phyloP scores from a whole-genome alignment of 2,329 filamentous ascomycete genomes.

The Cercospora janseana region DNA sequence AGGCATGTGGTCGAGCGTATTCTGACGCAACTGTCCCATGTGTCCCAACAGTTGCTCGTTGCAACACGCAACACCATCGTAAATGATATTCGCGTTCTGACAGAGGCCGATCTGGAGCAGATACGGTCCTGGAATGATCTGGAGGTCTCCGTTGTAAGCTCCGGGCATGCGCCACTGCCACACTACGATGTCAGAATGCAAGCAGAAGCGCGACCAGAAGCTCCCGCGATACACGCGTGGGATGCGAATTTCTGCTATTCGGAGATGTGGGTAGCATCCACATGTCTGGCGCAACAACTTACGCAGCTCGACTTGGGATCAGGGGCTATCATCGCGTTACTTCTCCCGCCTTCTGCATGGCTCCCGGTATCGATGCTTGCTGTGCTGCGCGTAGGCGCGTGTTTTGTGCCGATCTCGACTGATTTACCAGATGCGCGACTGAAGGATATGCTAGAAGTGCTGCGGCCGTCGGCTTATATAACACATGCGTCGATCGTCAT shows the following conservation, averaged over 20 bases:
- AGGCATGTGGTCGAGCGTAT: background rate
- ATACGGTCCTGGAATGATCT: slow-evolving; percentile 7
- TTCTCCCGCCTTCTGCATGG: slow-evolving; percentile 32
- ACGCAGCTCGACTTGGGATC: slow-evolving; percentile 8
- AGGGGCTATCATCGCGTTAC: slow-evolving; percentile 23
- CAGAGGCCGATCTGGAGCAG: slow-evolving; percentile 3
- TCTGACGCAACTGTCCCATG: slow-evolving; percentile 1
- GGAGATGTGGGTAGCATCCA: slow-evolving; percentile 27
- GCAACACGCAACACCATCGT: background rate
- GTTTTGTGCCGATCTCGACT: slow-evolving; percentile 32
- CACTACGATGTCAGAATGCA: slow-evolving; percentile 1
- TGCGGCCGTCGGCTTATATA: background rate
- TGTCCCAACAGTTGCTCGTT: slow-evolving; percentile 1
- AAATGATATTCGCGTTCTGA: background rate
- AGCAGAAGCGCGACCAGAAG: background rate
- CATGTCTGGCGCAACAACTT: slow-evolving; percentile 5
- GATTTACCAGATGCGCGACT: slow-evolving; percentile 18
- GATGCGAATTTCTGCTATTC: slow-evolving; percentile 32
- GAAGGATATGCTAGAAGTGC: background rate
- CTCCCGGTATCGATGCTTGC: slow-evolving; percentile 29
- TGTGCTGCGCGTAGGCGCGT: slow-evolving; percentile 33
- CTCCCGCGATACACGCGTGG: slow-evolving; percentile 22
- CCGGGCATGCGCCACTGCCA: background rate
- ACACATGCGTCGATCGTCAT: background rate
- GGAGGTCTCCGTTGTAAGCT: background rate